Evolutionary conservation across 2,329 filamentous ascomycete species (phyloP).

Genomic region (Xylaria digitata): DNA sequence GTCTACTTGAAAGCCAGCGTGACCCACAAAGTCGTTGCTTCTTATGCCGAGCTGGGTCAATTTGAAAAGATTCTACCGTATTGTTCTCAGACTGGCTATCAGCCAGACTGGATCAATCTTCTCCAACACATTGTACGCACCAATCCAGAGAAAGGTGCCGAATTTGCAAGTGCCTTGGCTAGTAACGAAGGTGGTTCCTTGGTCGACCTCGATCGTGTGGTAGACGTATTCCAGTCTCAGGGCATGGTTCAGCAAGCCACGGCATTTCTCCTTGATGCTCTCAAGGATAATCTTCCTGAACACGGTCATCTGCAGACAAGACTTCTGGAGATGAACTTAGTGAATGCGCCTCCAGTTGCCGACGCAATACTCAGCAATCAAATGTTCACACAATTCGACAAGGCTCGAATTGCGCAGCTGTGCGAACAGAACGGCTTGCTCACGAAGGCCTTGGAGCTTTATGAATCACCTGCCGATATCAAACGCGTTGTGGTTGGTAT

Average conservation of each 20-base stretch:
- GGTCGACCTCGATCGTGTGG: constrained; percentile 92
- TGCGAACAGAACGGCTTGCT: constrained; percentile 92
- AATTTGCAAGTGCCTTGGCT: constrained; percentile 92
- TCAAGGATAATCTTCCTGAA: constrained; percentile 94
- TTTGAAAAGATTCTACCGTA: constrained; percentile 98
- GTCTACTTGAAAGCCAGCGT: constrained; percentile 94
- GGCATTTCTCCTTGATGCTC: constrained; percentile 94
- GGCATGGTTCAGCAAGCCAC: constrained; percentile 98
- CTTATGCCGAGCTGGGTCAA: constrained; percentile 93
- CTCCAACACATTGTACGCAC: constrained; percentile 92
- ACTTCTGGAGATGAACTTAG: constrained; percentile 95
- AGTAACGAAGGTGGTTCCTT: constrained; percentile 89
- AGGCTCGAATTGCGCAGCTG: constrained; percentile 84
- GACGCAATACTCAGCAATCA: constrained; percentile 98
- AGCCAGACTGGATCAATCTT: constrained; percentile 93
- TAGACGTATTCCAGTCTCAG: constrained; percentile 98
- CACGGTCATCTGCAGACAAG: constrained; percentile 94
- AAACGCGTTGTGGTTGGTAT: constrained; percentile 91
- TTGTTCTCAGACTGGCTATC: constrained; percentile 84
- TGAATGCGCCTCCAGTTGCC: constrained; percentile 96
- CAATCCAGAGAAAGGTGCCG: constrained; percentile 92
- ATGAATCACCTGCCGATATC: constrained; percentile 87
- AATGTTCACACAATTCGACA: constrained; percentile 98
- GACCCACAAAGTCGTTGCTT: constrained; percentile 93
- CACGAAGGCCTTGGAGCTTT: constrained; percentile 91